Percentiles rank a stretch among this genome's conserved stretches.
These are phyloP conservation scores for Gynostemma pentaphyllum DNA, from an alignment of 306 rosid genomes.

Conservation along the genomic window DNA sequence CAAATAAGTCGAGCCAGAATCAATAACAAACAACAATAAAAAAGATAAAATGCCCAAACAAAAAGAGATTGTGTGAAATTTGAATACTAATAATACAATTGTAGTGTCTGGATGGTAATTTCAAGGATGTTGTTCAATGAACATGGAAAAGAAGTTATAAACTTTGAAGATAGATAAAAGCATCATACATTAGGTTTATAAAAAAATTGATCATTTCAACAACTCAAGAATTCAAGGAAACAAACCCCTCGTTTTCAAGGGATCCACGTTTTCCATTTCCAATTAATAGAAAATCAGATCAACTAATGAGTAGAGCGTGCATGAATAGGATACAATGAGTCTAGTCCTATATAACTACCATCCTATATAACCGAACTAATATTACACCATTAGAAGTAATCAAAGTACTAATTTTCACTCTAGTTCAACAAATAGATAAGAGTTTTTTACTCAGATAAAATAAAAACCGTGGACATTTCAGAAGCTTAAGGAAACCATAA, in stretches of 20 bases:
- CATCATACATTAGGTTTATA: no score
- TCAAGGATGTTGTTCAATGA: no score
- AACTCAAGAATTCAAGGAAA: background rate
- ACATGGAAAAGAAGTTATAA: background rate
- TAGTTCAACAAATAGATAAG: background rate
- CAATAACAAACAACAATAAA: background rate
- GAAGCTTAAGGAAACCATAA: background rate
- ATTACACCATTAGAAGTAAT: background rate
- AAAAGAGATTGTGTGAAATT: background rate
- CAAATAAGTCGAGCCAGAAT: background rate
- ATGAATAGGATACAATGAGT: background rate
- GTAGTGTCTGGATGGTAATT: background rate
- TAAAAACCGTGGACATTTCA: background rate
- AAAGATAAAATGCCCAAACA: background rate
- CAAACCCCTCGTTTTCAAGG: background rate
- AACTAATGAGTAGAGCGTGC: background rate
- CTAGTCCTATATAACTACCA: background rate
- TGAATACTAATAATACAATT: background rate
- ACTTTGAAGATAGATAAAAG: no score
- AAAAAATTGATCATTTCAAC: background rate
- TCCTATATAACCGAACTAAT: background rate
- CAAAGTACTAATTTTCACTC: background rate
- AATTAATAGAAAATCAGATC: background rate
- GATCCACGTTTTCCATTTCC: background rate
- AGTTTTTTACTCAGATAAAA: background rate